phyloP scores from a whole-genome alignment of 2,329 filamentous ascomycete species.

The Fonsecaea erecta region DNA sequence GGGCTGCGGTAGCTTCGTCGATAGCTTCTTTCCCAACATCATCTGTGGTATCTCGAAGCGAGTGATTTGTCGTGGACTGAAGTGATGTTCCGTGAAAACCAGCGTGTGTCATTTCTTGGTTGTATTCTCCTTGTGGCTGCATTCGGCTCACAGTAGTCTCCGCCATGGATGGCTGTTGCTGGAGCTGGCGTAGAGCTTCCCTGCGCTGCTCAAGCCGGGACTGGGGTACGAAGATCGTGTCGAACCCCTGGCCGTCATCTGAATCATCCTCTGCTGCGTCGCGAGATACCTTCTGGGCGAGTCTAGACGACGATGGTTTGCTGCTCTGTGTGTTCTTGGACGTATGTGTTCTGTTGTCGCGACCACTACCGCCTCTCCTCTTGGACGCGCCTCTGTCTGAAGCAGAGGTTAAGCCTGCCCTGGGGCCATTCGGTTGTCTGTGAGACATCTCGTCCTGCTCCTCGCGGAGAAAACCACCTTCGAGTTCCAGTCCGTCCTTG shows the following conservation, averaged over 20 bases:
- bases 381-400: slow-evolving; percentile 3
- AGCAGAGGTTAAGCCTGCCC: not conserved
- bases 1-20: not conserved
- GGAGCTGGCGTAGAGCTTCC: slow-evolving; percentile 25
- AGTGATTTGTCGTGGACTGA: not conserved
- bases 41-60: not conserved
- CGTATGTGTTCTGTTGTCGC: not conserved
- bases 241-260: slow-evolving; percentile 30
- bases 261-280: slow-evolving; percentile 12
- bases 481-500: slow-evolving; percentile 2
- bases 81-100: not conserved
- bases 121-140: not conserved
- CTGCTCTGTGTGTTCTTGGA: not conserved
- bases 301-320: not conserved
- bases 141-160: not conserved
- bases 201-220: slow-evolving; percentile 25
- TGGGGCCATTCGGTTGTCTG: not conserved
- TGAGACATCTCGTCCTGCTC: slow-evolving; percentile 5
- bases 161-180: slow-evolving; percentile 3
- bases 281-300: not conserved
- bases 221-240: slow-evolving; percentile 23
- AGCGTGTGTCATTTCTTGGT: not conserved
- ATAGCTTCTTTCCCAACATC: not conserved
- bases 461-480: slow-evolving; percentile 28
- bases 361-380: not conserved